Conservation (phyloP, 2,329 filamentous ascomycete species). For the Teratosphaeria gauchensis region DNA sequence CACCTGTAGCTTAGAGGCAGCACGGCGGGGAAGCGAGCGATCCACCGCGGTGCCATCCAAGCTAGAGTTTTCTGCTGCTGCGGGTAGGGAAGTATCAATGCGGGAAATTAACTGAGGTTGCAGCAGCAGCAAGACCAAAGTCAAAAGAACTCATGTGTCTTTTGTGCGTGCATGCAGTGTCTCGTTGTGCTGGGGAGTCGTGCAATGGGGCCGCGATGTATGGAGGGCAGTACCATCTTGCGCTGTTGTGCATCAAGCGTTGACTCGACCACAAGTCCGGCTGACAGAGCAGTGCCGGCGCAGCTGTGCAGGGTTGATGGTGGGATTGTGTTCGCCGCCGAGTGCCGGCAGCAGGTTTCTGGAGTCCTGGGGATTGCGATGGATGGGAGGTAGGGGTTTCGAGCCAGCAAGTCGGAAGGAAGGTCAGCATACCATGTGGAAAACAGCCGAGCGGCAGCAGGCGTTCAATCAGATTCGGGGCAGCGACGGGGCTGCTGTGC, state of each 20-base stretch:
- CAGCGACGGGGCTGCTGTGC: neutral
- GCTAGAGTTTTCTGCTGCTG: constrained; percentile 4
- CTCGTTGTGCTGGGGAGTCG: neutral
- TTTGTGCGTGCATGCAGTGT: neutral
- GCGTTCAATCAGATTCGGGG: neutral
- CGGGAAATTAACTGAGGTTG: constrained; percentile 1
- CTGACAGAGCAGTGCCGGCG: neutral
- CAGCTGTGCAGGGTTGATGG: constrained; percentile 8
- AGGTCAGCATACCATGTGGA: constrained; percentile 1
- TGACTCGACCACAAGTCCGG: neutral
- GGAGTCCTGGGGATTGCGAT: neutral
- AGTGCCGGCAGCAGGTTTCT: constrained; percentile 1
- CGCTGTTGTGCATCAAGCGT: neutral
- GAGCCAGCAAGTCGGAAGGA: constrained; percentile 3
- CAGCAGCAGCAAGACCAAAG: neutral
- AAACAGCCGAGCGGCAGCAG: neutral
- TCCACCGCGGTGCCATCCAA: constrained; percentile 5
- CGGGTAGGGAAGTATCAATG: neutral
- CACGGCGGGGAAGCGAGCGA: constrained; percentile 6
- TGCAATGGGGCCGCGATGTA: neutral
- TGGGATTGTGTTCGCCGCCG: neutral
- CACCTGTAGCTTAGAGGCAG: constrained; percentile 5
- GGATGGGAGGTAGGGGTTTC: neutral
- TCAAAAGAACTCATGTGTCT: neutral
- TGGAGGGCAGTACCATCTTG: neutral